A percentile compares a stretch with the other conserved stretches of the same genome.
These are phyloP conservation scores for Blastosporella zonata DNA, from an alignment of 1,284 basidiomycete genomes.

Conservation along the genomic window DNA sequence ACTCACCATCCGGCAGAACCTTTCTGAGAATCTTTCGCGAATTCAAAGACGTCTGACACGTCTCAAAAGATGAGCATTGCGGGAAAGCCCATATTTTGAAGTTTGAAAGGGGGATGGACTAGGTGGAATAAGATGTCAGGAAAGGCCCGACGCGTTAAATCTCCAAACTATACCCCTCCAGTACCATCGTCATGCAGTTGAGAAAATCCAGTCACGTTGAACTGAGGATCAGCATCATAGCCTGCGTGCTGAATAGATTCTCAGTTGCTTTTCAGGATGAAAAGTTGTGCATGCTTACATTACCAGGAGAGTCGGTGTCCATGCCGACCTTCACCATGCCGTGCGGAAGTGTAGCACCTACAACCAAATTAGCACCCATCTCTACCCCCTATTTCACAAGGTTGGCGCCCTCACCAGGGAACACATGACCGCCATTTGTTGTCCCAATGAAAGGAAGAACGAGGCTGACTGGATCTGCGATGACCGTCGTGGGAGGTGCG, in stretches of 20 bases:
- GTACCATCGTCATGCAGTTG: conserved; percentile 63
- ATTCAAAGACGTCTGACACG: conserved; percentile 45
- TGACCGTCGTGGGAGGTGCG: conserved; percentile 1
- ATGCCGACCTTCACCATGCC: conserved; percentile 65
- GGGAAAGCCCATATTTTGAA: conserved; percentile 59
- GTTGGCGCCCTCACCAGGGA: conserved; percentile 43
- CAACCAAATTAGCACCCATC: not conserved
- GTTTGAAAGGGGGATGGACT: conserved; percentile 56
- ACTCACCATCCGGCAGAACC: conserved; percentile 41
- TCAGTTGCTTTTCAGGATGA: not conserved
- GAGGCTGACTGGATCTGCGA: conserved; percentile 38
- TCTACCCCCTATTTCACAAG: conserved; percentile 5
- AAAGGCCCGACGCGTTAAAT: not conserved
- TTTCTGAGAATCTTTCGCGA: conserved; percentile 45
- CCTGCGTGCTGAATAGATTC: conserved; percentile 49
- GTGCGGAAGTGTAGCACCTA: conserved; percentile 62
- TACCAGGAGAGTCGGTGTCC: conserved; percentile 62
- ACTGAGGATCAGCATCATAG: conserved; percentile 49
- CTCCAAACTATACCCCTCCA: conserved; percentile 42
- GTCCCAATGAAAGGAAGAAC: conserved; percentile 63
- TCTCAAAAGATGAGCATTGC: conserved; percentile 47
- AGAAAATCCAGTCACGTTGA: conserved; percentile 58
- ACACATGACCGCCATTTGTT: conserved; percentile 56
- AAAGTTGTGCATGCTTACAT: conserved; percentile 33
- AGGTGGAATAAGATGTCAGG: not conserved